phyloP scores from a whole-genome alignment of 192 early-diverging fungal genomes.

The Mortierella antarctica region DNA sequence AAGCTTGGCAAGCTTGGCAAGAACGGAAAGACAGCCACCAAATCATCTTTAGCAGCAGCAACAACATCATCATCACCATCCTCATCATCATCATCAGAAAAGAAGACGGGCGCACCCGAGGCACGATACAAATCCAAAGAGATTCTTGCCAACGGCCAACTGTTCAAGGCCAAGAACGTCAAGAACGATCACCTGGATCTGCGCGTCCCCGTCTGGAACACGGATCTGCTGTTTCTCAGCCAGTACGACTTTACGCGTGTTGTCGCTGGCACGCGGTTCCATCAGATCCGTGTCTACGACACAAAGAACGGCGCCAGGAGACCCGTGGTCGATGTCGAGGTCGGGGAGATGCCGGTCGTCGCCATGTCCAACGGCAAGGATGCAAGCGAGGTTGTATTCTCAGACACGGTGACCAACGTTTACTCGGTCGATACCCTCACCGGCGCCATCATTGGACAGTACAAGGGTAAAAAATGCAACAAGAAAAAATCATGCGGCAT shows the following conservation, averaged over 20 bases:
- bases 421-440: conserved; percentile 70
- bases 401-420: conserved; percentile 70
- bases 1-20: not conserved
- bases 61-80: conserved; percentile 1
- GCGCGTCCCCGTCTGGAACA: conserved; percentile 89
- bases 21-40: conserved; percentile 17
- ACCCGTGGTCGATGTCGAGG: conserved; percentile 73
- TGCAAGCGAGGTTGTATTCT: conserved; percentile 71
- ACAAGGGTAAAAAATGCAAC: conserved; percentile 61
- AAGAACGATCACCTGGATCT: conserved; percentile 83
- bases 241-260: conserved; percentile 65
- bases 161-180: conserved; percentile 90
- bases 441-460: conserved; percentile 66
- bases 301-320: conserved; percentile 66
- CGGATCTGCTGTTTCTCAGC: conserved; percentile 79
- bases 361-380: conserved; percentile 57
- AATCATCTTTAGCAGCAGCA: not conserved
- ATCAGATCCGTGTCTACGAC: conserved; percentile 91
- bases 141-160: conserved; percentile 80
- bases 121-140: conserved; percentile 78
- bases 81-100: conserved; percentile 27
- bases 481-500: conserved; percentile 3
- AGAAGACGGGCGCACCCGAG: conserved; percentile 14
- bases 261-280: conserved; percentile 75
- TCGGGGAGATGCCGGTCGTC: conserved; percentile 78